Percentiles rank a stretch among this genome's conserved stretches.
Conservation (phyloP, 768 basidiomycete genomes). For the Guyanaporus albipodus region DNA sequence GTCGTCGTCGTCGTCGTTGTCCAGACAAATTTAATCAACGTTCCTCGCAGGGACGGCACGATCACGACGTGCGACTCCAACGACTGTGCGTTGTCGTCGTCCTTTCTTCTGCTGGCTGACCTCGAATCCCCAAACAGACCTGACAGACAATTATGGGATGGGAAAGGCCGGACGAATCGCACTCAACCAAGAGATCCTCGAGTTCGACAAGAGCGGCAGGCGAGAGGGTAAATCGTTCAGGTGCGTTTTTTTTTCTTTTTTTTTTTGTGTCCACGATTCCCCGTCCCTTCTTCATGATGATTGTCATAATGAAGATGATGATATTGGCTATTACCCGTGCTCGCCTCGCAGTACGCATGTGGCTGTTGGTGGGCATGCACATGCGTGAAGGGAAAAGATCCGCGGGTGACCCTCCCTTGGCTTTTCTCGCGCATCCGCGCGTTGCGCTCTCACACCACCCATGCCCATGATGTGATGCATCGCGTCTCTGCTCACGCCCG, state of each 20-base stretch:
- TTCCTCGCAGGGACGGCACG: constrained; percentile 74
- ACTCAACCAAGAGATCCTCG: constrained; percentile 70
- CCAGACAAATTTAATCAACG: background rate
- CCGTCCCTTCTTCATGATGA: no score
- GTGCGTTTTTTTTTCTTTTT: constrained; percentile 40
- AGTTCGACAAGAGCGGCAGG: constrained; percentile 21
- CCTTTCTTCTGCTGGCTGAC: background rate
- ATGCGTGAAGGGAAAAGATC: no score
- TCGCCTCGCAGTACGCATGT: no score
- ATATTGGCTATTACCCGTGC: no score
- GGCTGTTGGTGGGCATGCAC: background rate
- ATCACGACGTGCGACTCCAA: constrained; percentile 93
- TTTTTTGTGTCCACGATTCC: no score
- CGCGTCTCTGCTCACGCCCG: constrained; percentile 13
- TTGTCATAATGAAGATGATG: no score
- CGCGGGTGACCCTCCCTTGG: no score
- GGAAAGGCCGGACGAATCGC: constrained; percentile 67
- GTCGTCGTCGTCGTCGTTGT: no score
- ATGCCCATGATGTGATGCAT: no score
- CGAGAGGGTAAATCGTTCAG: constrained; percentile 26
- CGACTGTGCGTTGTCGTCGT: constrained; percentile 86
- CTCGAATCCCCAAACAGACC: constrained; percentile 40
- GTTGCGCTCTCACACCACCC: constrained; percentile 5
- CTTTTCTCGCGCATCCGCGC: no score
- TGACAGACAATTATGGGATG: constrained; percentile 89